Percentiles rank a stretch among this genome's conserved stretches.
Conservation (phyloP, 2,329 filamentous ascomycete genomes). For the Amauroascus niger region DNA sequence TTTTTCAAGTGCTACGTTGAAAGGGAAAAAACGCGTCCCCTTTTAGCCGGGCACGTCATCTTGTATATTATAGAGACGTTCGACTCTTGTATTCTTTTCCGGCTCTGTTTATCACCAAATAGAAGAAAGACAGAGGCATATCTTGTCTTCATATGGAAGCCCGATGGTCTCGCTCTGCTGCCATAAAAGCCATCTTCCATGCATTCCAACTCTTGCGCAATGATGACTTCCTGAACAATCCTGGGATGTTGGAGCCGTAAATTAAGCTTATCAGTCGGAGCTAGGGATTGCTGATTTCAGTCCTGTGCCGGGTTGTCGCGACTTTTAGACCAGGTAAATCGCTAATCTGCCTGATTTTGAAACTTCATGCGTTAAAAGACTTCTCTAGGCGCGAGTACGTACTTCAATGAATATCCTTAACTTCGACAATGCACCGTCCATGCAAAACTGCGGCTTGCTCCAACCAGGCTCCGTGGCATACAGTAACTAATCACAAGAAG, state of each 20-base stretch:
- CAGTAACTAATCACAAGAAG: too few species aligned
- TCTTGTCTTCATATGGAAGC: not conserved
- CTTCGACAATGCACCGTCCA: too few species aligned
- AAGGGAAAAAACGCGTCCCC: not conserved
- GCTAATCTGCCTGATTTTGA: not conserved
- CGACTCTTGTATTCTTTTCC: not conserved
- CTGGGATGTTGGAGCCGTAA: not conserved
- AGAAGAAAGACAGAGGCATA: not conserved
- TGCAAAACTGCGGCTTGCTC: too few species aligned
- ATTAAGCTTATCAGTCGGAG: not conserved
- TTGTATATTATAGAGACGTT: conserved; percentile 9
- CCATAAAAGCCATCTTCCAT: not conserved
- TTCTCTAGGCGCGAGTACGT: too few species aligned
- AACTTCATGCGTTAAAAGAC: too few species aligned
- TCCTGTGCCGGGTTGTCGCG: not conserved
- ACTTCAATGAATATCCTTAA: too few species aligned
- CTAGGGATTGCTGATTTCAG: too few species aligned
- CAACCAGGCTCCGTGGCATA: too few species aligned
- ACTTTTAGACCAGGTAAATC: too few species aligned
- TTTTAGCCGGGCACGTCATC: not conserved
- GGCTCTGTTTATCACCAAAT: not conserved
- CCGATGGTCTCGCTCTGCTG: not conserved
- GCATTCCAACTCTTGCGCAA: not conserved
- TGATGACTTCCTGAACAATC: not conserved
- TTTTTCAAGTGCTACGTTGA: conserved; percentile 4